Evolutionary conservation across 2,329 filamentous ascomycete genomes (phyloP).

Genomic region (Fusarium sp.): DNA sequence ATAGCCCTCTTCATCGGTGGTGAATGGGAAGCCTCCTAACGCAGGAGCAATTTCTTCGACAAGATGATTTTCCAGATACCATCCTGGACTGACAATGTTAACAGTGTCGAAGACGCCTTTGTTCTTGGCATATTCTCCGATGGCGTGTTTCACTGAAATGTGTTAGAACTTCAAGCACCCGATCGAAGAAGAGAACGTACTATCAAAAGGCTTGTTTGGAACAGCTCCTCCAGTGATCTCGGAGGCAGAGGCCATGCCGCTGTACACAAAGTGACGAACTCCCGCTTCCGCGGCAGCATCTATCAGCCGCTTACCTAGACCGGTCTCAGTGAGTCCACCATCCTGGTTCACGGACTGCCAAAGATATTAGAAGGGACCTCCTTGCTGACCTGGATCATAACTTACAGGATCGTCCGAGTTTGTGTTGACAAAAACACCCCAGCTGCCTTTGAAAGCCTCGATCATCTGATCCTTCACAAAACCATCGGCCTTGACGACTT

Average conservation of each 20-base stretch:
- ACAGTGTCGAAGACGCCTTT: slow-evolving; percentile 55
- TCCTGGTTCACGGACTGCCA: slow-evolving; percentile 46
- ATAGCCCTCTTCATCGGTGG: slow-evolving; percentile 54
- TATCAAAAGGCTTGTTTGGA: slow-evolving; percentile 53
- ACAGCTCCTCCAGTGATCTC: slow-evolving; percentile 54
- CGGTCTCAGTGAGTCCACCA: slow-evolving; percentile 52
- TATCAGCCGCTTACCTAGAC: slow-evolving; percentile 55
- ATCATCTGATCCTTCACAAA: slow-evolving; percentile 43
- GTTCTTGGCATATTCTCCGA: slow-evolving; percentile 56
- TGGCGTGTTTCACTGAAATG: slow-evolving; percentile 55
- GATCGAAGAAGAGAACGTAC: slow-evolving; percentile 40
- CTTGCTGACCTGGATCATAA: background rate
- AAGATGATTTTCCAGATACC: slow-evolving; percentile 62
- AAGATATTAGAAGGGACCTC: slow-evolving; percentile 3
- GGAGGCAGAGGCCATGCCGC: slow-evolving; percentile 53
- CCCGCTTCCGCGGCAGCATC: slow-evolving; percentile 54
- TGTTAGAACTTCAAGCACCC: background rate
- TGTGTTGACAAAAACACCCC: slow-evolving; percentile 55
- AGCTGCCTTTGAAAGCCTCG: slow-evolving; percentile 52
- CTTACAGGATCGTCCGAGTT: slow-evolving; percentile 53
- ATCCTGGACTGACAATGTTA: slow-evolving; percentile 56
- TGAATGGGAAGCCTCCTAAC: slow-evolving; percentile 60
- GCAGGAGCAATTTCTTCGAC: slow-evolving; percentile 52
- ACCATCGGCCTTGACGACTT: slow-evolving; percentile 54
- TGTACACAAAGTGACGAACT: slow-evolving; percentile 56